phyloP scores from a whole-genome alignment of 2,329 filamentous ascomycete species.

The Podosphaera leucotricha region DNA sequence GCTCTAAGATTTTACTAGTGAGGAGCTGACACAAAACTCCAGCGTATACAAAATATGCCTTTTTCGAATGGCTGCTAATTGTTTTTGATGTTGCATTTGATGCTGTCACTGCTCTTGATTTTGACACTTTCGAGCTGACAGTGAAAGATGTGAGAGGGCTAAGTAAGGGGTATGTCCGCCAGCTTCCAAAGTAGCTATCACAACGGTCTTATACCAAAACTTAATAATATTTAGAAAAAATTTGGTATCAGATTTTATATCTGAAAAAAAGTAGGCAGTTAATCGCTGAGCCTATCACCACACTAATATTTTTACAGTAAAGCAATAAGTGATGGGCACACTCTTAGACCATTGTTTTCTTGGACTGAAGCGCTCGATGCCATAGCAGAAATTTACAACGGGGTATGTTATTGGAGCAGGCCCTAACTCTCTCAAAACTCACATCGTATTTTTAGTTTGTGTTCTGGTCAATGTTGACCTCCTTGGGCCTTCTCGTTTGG shows the following conservation, averaged over 20 bases:
- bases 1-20: neutral
- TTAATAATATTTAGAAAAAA: constrained; percentile 16
- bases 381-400: constrained; percentile 73
- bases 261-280: constrained; percentile 51
- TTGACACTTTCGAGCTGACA: constrained; percentile 66
- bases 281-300: constrained; percentile 2
- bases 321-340: constrained; percentile 19
- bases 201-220: constrained; percentile 19
- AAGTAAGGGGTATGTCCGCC: constrained; percentile 95
- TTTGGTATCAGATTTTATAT: constrained; percentile 23
- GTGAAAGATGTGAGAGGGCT: constrained; percentile 72
- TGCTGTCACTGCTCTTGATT: constrained; percentile 81
- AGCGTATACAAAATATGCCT: constrained; percentile 95
- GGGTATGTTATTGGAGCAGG: constrained; percentile 28
- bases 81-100: constrained; percentile 93
- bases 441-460: constrained; percentile 35
- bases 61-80: constrained; percentile 93
- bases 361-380: constrained; percentile 57
- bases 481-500: constrained; percentile 75
- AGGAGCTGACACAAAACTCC: constrained; percentile 8
- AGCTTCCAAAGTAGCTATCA: constrained; percentile 68
- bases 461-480: constrained; percentile 89
- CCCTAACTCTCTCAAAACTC: neutral
- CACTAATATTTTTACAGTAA: neutral
- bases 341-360: constrained; percentile 49